A percentile compares a stretch with the other conserved stretches of the same genome.
These are phyloP conservation scores for Cucumis hystrix DNA, from an alignment of 306 rosid genomes.

Conservation along the genomic window DNA sequence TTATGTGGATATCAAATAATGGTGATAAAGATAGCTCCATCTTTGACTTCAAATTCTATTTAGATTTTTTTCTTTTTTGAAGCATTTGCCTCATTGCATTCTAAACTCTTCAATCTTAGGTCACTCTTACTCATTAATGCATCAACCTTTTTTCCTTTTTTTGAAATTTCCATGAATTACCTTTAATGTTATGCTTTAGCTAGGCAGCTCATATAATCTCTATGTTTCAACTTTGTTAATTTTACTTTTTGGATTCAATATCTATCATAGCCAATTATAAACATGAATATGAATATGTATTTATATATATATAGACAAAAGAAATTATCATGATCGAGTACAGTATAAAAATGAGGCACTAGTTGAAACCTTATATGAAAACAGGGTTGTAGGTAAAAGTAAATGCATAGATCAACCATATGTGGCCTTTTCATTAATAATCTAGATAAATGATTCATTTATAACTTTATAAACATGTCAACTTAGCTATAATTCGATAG, in stretches of 20 bases:
- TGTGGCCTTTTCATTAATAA: too few species aligned
- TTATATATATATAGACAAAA: too few species aligned
- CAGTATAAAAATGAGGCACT: too few species aligned
- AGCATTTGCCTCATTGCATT: background rate
- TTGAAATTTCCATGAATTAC: background rate
- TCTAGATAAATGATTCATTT: too few species aligned
- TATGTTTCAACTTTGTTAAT: background rate
- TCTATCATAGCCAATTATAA: background rate
- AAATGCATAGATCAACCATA: too few species aligned
- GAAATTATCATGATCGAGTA: too few species aligned
- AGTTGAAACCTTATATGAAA: too few species aligned
- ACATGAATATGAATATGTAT: background rate
- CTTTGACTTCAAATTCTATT: background rate
- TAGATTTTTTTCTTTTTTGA: too few species aligned
- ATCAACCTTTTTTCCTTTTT: background rate
- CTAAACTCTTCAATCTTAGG: background rate
- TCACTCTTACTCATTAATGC: background rate
- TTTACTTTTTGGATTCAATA: background rate
- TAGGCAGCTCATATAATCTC: background rate
- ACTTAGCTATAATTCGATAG: too few species aligned
- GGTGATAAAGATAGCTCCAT: background rate
- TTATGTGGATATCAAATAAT: constrained; percentile 2
- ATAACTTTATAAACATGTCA: too few species aligned
- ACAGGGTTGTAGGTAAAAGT: too few species aligned
- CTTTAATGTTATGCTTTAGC: background rate